phyloP scores from a whole-genome alignment of 305 asterid species.

The Solanum hybrid region DNA sequence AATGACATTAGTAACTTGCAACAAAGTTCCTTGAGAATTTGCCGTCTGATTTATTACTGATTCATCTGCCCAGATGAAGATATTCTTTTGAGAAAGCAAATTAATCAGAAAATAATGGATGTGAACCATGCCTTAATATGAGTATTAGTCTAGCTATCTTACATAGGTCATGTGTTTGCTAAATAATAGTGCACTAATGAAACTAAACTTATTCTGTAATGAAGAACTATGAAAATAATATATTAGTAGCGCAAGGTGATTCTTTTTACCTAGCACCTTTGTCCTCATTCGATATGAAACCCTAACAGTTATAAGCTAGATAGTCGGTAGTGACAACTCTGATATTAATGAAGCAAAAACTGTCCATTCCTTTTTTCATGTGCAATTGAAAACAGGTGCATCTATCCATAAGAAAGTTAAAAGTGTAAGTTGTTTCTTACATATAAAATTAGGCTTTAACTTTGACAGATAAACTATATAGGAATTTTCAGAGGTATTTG shows the following conservation, averaged over 20 bases:
- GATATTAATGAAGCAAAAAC: background rate
- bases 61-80: no score
- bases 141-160: background rate
- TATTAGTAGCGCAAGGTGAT: no score
- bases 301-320: background rate
- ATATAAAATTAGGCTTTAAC: background rate
- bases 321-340: background rate
- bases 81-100: background rate
- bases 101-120: background rate
- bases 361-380: background rate
- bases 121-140: background rate
- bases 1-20: background rate
- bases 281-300: background rate
- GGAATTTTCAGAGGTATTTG: background rate
- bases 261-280: background rate
- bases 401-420: background rate
- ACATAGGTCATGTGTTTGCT: background rate
- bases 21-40: background rate
- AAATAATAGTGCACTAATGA: background rate
- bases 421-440: background rate
- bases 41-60: accelerated
- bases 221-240: background rate
- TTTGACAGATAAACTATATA: background rate
- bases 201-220: background rate
- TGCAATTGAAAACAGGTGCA: background rate